These are phyloP conservation scores for Coemansia sp. DNA, from an alignment of 192 early-diverging fungal species.

Conservation along the genomic window DNA sequence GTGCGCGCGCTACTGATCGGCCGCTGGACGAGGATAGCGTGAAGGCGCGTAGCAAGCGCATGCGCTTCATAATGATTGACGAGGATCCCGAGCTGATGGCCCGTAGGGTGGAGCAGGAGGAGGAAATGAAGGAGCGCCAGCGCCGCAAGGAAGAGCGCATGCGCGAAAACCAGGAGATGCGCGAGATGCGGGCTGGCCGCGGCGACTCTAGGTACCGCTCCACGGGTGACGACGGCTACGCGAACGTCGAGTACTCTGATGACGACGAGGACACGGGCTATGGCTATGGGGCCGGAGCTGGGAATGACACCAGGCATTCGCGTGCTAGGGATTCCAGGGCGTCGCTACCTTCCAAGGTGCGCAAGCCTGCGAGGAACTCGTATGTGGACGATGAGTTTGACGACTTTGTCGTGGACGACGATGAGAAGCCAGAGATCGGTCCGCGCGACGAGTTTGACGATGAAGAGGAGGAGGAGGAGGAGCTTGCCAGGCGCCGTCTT, in stretches of 20 bases:
- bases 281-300: no score
- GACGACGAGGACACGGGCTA: constrained; percentile 2
- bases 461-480: constrained; percentile 44
- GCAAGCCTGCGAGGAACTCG: constrained; percentile 4
- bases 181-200: constrained; percentile 16
- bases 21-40: constrained; percentile 1
- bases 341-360: neutral
- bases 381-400: constrained; percentile 45
- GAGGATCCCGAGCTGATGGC: constrained; percentile 35
- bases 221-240: constrained; percentile 8
- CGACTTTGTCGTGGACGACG: constrained; percentile 47
- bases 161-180: constrained; percentile 35
- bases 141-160: constrained; percentile 36
- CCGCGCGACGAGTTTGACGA: constrained; percentile 47
- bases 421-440: constrained; percentile 44
- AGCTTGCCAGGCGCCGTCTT: constrained; percentile 25
- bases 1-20: neutral
- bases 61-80: constrained; percentile 39
- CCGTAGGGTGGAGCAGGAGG: constrained; percentile 38
- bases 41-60: constrained; percentile 15
- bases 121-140: constrained; percentile 37
- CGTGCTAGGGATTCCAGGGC: no score
- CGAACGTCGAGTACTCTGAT: no score
- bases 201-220: neutral
- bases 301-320: no score